Evolutionary conservation across 73 alveolate genomes (phyloP).

Genomic region (Tetrahymena elliotti): DNA sequence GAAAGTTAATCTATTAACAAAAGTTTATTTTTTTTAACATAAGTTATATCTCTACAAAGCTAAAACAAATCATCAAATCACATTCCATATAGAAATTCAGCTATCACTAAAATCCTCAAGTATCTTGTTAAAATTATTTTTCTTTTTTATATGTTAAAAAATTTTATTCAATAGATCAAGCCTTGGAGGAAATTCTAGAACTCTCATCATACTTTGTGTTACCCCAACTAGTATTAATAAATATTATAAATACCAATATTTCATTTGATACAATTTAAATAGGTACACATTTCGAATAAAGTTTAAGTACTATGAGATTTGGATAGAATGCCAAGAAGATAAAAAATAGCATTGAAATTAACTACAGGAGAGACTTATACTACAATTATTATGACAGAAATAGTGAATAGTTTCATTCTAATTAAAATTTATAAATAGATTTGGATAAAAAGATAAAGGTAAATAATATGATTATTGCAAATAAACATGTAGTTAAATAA

Average conservation of each 20-base stretch:
- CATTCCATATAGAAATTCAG: slow-evolving; percentile 39
- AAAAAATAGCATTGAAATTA: slow-evolving; percentile 19
- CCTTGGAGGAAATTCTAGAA: slow-evolving; percentile 22
- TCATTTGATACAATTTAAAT: not conserved
- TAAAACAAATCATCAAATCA: slow-evolving; percentile 30
- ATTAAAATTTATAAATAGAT: not conserved
- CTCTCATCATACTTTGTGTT: slow-evolving; percentile 19
- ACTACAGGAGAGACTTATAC: not conserved
- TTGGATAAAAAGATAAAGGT: not conserved
- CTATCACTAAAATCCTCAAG: slow-evolving; percentile 32
- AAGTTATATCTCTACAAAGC: slow-evolving; percentile 31
- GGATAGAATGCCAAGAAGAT: slow-evolving; percentile 84
- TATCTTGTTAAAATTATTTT: not conserved
- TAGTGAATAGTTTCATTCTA: not conserved
- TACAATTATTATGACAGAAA: not conserved
- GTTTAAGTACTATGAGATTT: slow-evolving; percentile 25
- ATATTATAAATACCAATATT: not conserved
- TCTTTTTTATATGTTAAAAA: not conserved
- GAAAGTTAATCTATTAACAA: slow-evolving; percentile 29
- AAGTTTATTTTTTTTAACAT: slow-evolving; percentile 31
- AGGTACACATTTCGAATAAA: not conserved
- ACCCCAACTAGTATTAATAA: slow-evolving; percentile 13
- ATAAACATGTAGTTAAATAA: no score
- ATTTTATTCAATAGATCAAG: not conserved
- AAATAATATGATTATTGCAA: not conserved